Conservation (phyloP, 257 asterid species). For the Capsicum pubescens region DNA sequence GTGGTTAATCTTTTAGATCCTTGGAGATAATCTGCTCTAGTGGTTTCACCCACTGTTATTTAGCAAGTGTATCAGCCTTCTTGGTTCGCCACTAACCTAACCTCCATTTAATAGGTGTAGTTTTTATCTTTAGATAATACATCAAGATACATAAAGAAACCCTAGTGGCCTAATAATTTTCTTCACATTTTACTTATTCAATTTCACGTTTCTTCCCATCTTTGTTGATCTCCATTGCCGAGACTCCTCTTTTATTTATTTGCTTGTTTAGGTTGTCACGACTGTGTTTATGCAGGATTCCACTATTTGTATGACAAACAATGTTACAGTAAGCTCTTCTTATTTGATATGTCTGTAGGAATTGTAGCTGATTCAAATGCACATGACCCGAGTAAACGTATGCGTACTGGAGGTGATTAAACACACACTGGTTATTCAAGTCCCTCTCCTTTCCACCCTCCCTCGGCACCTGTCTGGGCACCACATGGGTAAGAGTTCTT, state of each 20-base stretch:
- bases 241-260: no score
- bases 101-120: no score
- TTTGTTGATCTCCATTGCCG: no score
- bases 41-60: background rate
- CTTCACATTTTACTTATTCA: no score
- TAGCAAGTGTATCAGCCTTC: no score
- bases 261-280: no score
- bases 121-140: no score
- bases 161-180: no score
- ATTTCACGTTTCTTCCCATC: no score
- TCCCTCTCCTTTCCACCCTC: constrained; percentile 98
- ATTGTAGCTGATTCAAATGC: constrained; percentile 81
- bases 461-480: constrained; percentile 91
- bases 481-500: constrained; percentile 71
- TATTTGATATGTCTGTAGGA: constrained; percentile 46
- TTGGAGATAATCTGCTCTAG: constrained; percentile 11
- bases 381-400: constrained; percentile 93
- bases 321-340: background rate
- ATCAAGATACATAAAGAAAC: no score
- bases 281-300: no score
- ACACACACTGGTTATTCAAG: constrained; percentile 78
- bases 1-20: background rate
- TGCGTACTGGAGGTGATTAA: constrained; percentile 97
- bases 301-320: background rate
- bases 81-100: no score